Base-by-base conservation (phyloP, 257 asterid genomes). In the Solanum ossicruentum region DNA sequence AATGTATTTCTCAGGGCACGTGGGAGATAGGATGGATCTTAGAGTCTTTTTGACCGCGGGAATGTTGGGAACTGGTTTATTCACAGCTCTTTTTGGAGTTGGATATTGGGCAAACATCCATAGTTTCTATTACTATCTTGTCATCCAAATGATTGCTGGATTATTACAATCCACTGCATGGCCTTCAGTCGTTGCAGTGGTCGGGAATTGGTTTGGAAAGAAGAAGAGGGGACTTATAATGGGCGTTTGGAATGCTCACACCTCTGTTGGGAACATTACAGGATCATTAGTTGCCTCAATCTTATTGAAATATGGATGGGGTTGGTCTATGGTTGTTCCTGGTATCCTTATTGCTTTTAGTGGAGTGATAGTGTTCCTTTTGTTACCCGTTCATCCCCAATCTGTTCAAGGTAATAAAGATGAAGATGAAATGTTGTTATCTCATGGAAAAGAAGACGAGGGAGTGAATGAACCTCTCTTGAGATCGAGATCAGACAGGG, bases 231-330 rank as follows among this genome's bases (percentile, higher is more conserved):
- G 99, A n/a, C 99, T 97, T 60, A 95, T 97, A 87, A 94, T 97
- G 99, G 99, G 99, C 47, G 91, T 97, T 12, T 97, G 99, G 99
- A 97, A 95, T 84, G 93, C 99, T 71, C 99, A 97, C 85, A 97
- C 99, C 5, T 97, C 99, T 12, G 90, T 97, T 60, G 99, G 99
- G 70, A 97, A 97, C 90, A 95, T 97, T 75, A 91, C 94, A 0
- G 99, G 99, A 7, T 92, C 97, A 15, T 82, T 97, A 21, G 91
- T 97, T 69, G 98, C 99, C 87, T 94, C 99, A 9, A 32, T 87
- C 6, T 82, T 97, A 87, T 89, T 97, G 91, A 94, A 87, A 85
- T 91, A 93, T 72, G 99, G 99, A 39, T 95, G 99, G 99, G 99
- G 98, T 26, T 97, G 98, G 98, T 97, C 99, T 1, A 81, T 93